Base-by-base conservation (phyloP, 108 stramenopile species). In the Nitzschia sp. region DNA sequence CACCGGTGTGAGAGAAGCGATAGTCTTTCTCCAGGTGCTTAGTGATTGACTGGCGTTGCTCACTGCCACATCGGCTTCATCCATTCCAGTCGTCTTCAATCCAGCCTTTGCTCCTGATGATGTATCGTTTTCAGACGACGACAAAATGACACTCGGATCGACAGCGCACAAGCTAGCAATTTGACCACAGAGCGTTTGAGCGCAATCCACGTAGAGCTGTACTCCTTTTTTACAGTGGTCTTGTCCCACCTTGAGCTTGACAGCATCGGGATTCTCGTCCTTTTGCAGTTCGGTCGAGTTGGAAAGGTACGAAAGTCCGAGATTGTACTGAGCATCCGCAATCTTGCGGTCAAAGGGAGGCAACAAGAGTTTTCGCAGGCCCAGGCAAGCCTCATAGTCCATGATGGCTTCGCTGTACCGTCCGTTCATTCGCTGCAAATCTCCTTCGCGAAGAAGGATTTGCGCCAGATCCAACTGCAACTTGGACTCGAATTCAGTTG, bases 351-450 rank as follows among this genome's bases (percentile, higher is more conserved):
- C 79, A 60, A 71, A 86, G 2, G 30, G 30, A 9, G 73, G 81
- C 11, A 85, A 30, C 17, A 36, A 52, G 17, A 25, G 31, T 23
- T 57, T 38, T 53, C 80, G 80, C 1, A 83, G 33, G 27, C 71
- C 55, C 32, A 91, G 58, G 26, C 87, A 84, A 0, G 67, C 63
- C 1, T 68, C 45, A 45, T 92, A 95, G 56, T 95, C 90, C 16
- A 55, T 50, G 45, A 95, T 74, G 48, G 85, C 76, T 15, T 79
- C 71, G 27, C 53, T 27, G 54, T 81, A 81, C 17, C 72, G 73
- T 29, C 82, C 87, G 71, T 95, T 92, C 38, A 77, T 59, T 0
- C 89, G 81, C 63, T 86, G 84, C 32, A 91, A 63, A 72, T 95
- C 93, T 6, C 80, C 93, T 46, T 87, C 73, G 19, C 90, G 84